Percentiles rank a stretch among this genome's conserved stretches.
Evolutionary conservation across 257 asterid species (phyloP).

Genomic region (Ballota nigra): DNA sequence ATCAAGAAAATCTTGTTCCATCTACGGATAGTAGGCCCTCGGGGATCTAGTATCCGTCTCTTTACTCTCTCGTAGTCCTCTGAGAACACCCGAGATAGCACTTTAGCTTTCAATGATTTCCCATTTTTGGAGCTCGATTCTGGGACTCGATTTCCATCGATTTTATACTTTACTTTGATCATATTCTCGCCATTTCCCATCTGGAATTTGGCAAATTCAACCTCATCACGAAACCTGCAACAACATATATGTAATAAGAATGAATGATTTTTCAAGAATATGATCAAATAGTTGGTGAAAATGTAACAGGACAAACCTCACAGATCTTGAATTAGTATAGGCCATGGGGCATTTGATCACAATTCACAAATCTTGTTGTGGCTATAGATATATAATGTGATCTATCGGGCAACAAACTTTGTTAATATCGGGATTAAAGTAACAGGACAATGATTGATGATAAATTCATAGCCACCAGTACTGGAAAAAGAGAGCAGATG

Average conservation of each 20-base stretch:
- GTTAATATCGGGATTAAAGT: slow-evolving; percentile 15
- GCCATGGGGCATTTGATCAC: slow-evolving; percentile 51
- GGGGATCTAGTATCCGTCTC: slow-evolving; percentile 78
- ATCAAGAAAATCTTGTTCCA: slow-evolving; percentile 92
- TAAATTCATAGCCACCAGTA: slow-evolving; percentile 35
- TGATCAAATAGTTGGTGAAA: background rate
- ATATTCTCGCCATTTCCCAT: slow-evolving; percentile 40
- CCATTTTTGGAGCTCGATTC: slow-evolving; percentile 38
- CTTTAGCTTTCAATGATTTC: slow-evolving; percentile 68
- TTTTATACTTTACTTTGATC: slow-evolving; percentile 56
- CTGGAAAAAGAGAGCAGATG: slow-evolving; percentile 34
- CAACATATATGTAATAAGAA: too few relatives aligned
- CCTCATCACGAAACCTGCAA: slow-evolving; percentile 69
- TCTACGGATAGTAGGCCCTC: slow-evolving; percentile 71
- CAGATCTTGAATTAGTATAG: slow-evolving; percentile 63
- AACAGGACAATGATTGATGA: slow-evolving; percentile 33
- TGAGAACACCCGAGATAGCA: slow-evolving; percentile 80
- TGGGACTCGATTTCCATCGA: slow-evolving; percentile 41
- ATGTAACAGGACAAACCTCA: slow-evolving; percentile 46
- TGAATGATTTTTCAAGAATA: background rate
- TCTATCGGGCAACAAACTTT: slow-evolving; percentile 34
- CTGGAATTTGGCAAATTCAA: slow-evolving; percentile 43
- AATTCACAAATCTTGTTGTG: slow-evolving; percentile 13
- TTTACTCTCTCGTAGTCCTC: slow-evolving; percentile 84
- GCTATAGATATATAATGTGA: slow-evolving; percentile 25